Evolutionary conservation across 2,329 filamentous ascomycete genomes (phyloP).

Genomic region (Cyphellophora attinorum): DNA sequence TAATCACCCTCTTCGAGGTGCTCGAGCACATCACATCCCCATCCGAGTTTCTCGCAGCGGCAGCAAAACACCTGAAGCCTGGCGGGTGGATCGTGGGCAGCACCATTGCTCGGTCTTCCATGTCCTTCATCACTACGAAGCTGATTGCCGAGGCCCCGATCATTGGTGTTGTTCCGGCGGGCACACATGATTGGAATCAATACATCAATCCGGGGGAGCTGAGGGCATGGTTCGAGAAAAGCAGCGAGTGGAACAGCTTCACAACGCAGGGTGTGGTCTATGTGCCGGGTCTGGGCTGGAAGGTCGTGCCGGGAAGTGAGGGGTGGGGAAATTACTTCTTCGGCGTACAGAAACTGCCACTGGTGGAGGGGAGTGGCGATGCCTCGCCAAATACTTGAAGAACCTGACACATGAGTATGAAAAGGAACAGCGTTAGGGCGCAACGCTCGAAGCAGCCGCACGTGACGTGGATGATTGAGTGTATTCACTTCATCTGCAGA

Average conservation of each 20-base stretch:
- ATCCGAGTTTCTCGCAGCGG: conserved; percentile 60
- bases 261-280: conserved; percentile 74
- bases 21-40: conserved; percentile 82
- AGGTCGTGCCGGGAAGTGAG: conserved; percentile 69
- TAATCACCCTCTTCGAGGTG: conserved; percentile 87
- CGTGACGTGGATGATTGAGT: too few relatives aligned
- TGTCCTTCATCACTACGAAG: conserved; percentile 87
- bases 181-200: conserved; percentile 94
- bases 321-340: conserved; percentile 94
- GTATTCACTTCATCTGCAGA: too few relatives aligned
- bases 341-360: conserved; percentile 52
- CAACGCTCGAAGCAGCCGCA: too few relatives aligned
- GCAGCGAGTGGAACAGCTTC: conserved; percentile 39
- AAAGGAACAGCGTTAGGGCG: too few relatives aligned
- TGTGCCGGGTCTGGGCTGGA: conserved; percentile 85
- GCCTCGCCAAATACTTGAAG: too few relatives aligned
- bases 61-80: conserved; percentile 68
- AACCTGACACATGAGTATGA: too few relatives aligned
- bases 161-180: conserved; percentile 70
- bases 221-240: conserved; percentile 26
- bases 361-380: too few relatives aligned
- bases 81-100: conserved; percentile 89
- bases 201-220: conserved; percentile 86
- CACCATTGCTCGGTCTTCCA: conserved; percentile 84
- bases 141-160: conserved; percentile 71